Percentiles rank a stretch among this genome's conserved stretches.
Evolutionary conservation across 805 yeast species (phyloP).

Genomic region (Candida cerambycidarum): DNA sequence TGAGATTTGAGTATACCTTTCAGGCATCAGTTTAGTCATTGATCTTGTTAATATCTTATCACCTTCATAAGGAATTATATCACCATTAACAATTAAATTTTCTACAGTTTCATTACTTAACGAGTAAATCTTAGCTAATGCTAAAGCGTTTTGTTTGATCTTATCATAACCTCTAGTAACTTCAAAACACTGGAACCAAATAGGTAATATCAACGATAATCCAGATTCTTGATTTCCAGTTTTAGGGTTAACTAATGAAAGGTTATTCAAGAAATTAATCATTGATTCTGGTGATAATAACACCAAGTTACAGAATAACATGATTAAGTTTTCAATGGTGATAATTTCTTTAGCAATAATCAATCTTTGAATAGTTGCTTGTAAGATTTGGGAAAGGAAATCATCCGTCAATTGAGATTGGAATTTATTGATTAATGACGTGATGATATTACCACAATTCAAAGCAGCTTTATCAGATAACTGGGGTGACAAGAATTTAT

Average conservation of each 20-base stretch:
- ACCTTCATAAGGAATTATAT: slow-evolving; percentile 58
- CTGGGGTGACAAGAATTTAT: slow-evolving; percentile 68
- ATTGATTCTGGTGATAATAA: slow-evolving; percentile 61
- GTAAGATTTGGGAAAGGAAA: slow-evolving; percentile 57
- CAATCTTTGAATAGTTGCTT: slow-evolving; percentile 71
- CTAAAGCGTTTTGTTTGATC: slow-evolving; percentile 65
- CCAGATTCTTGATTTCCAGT: slow-evolving; percentile 34
- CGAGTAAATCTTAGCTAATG: slow-evolving; percentile 65
- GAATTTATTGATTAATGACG: slow-evolving; percentile 56
- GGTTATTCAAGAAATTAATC: slow-evolving; percentile 54
- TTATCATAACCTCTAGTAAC: slow-evolving; percentile 75
- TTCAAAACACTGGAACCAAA: slow-evolving; percentile 84
- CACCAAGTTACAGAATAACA: slow-evolving; percentile 74
- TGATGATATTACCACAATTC: slow-evolving; percentile 68
- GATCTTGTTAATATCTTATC: slow-evolving; percentile 83
- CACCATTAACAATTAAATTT: slow-evolving; percentile 69
- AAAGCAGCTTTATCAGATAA: slow-evolving; percentile 80
- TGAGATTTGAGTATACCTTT: slow-evolving; percentile 61
- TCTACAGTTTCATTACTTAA: slow-evolving; percentile 56
- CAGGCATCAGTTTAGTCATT: slow-evolving; percentile 67
- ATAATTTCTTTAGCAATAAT: slow-evolving; percentile 64
- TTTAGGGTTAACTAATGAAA: slow-evolving; percentile 26
- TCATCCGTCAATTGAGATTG: slow-evolving; percentile 36
- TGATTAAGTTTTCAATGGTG: slow-evolving; percentile 73
- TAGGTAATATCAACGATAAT: slow-evolving; percentile 58